phyloP scores from a whole-genome alignment of 352 stramenopile species.

The Pythium guiyangense region DNA sequence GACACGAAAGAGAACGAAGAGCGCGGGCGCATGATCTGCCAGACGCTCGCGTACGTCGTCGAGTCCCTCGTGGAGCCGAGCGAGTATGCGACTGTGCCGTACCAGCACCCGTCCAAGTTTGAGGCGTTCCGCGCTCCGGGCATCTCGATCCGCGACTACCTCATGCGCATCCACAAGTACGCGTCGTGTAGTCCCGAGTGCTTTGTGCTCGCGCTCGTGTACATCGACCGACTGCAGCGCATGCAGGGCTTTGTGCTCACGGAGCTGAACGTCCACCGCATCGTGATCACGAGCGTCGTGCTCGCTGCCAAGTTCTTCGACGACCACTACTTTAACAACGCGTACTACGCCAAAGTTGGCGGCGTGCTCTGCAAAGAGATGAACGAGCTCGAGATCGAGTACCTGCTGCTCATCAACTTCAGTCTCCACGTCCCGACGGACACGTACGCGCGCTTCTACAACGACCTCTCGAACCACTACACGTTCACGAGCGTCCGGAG shows the following conservation, averaged over 20 bases:
- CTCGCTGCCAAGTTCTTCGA: constrained; percentile 99
- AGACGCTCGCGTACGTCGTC: constrained; percentile 72
- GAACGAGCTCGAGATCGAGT: constrained; percentile 98
- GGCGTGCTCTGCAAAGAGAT: constrained; percentile 92
- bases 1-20: constrained; percentile 65
- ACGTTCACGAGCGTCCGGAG: constrained; percentile 58
- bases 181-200: constrained; percentile 97
- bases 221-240: constrained; percentile 98
- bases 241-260: constrained; percentile 95
- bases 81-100: constrained; percentile 48
- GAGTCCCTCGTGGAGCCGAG: constrained; percentile 75
- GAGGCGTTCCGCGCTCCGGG: constrained; percentile 77
- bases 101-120: constrained; percentile 76
- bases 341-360: constrained; percentile 98
- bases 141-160: constrained; percentile 83
- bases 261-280: constrained; percentile 96
- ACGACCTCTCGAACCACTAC: constrained; percentile 85
- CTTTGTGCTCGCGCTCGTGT: constrained; percentile 98
- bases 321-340: constrained; percentile 99
- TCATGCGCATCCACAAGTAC: constrained; percentile 96
- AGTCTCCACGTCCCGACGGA: constrained; percentile 93
- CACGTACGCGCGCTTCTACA: constrained; percentile 90
- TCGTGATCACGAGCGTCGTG: constrained; percentile 97
- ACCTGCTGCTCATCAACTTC: constrained; percentile 98
- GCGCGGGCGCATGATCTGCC: constrained; percentile 69